A percentile compares a stretch with the other conserved stretches of the same genome.
Conservation (phyloP, 2,329 filamentous ascomycete species). For the Penicillium sp. region DNA sequence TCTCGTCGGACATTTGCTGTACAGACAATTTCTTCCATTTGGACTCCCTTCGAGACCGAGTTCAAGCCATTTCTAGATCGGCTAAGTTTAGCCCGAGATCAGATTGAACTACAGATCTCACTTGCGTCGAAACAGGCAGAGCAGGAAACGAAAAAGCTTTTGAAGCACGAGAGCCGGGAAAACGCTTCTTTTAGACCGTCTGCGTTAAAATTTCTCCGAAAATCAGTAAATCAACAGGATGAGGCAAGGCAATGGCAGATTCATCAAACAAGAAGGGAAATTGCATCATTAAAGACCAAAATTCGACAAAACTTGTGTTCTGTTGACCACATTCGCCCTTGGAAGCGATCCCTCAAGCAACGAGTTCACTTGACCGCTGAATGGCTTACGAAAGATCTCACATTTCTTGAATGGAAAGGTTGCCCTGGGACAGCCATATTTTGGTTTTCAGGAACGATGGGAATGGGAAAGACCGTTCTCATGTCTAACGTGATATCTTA, state of each 20-base stretch:
- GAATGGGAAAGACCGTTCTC: constrained; percentile 21
- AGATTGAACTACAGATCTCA: neutral
- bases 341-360: constrained; percentile 19
- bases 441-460: constrained; percentile 27
- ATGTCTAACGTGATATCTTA: constrained; percentile 21
- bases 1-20: neutral
- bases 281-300: constrained; percentile 4
- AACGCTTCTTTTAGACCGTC: neutral
- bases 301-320: constrained; percentile 14
- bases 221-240: neutral
- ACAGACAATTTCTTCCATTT: constrained; percentile 3
- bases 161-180: neutral
- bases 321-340: constrained; percentile 18
- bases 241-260: constrained; percentile 3
- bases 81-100: neutral
- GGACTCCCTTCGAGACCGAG: constrained; percentile 4
- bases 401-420: constrained; percentile 20
- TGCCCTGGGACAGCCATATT: constrained; percentile 2
- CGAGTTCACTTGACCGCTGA: constrained; percentile 16
- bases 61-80: constrained; percentile 1
- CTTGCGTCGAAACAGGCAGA: constrained; percentile 5
- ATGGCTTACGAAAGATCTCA: constrained; percentile 8
- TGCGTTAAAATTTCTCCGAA: neutral
- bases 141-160: constrained; percentile 3
- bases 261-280: constrained; percentile 1